Evolutionary conservation across 768 basidiomycete genomes (phyloP), one percentile per base, ranked within the genome.

Genomic region (Naganishia randhawae): DNA sequence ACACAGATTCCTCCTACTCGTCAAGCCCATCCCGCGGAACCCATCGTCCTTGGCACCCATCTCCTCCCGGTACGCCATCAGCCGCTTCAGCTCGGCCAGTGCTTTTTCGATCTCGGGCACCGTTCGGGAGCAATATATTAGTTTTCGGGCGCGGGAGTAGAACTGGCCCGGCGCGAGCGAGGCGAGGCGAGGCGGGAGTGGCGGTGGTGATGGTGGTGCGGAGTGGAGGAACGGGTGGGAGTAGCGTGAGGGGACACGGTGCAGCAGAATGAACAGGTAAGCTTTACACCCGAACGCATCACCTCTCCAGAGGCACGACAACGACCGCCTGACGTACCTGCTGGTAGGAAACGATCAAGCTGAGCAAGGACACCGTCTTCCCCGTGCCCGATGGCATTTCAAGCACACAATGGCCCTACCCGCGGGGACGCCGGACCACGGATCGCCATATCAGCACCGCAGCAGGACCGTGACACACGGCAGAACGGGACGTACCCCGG

Each of bases 311-410:
- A 16, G 41, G 5, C 14, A 19, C 14, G 14, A 42, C 2, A 29
- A 71, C 14, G 14, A 6, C 14, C 42, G 42, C 5, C 5, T 16
- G 6, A 8, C 81, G 69, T 68, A 90, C 95, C 83, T 96, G 93
- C 81, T 98, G 95, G 77, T 98, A 99, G 16, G 95, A 96, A 41
- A 99, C 89, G 81, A 99, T 99, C 66, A 99, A 81, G 1, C 91
- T 93, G 19, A 99, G 83, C 10, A 99, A 83, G 13, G 93, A 97
- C 29, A 99, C 96, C 0, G 96, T 99, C 83, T 99, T 99, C 27
- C 96, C 96, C 25, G 96, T 99, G 17, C 96, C 96, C 13, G 96
- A 98, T 70, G 96, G 96, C 96, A 99, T 99, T 83, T 99, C 96
- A 41, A 99, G 85, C n/a, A 98, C 92, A 78, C 96, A 97, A 73